Evolutionary conservation across 257 asterid genomes (phyloP).

Genomic region (Jaltomata sinuosa): DNA sequence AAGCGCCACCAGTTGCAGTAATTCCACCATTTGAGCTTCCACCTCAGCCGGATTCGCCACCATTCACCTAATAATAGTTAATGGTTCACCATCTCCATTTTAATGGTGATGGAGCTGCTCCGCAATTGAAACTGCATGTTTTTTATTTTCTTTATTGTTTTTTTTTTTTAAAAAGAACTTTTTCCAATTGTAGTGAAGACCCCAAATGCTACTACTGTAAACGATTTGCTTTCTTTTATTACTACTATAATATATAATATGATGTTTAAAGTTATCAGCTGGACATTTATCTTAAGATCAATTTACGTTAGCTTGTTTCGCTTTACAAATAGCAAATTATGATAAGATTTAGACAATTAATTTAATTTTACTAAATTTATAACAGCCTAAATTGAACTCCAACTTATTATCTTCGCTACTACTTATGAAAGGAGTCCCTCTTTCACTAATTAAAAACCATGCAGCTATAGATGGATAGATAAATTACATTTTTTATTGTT

Average conservation of each 20-base stretch:
- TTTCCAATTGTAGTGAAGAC: neutral
- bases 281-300: neutral
- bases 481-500: too few species aligned
- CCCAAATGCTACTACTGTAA: neutral
- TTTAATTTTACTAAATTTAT: neutral
- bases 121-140: neutral
- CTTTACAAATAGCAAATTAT: neutral
- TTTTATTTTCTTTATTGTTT: neutral
- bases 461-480: too few species aligned
- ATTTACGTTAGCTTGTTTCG: neutral
- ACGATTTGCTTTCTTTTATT: neutral
- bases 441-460: too few species aligned
- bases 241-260: neutral
- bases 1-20: neutral
- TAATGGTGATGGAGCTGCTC: neutral
- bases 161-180: neutral
- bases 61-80: neutral
- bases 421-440: too few species aligned
- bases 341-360: neutral
- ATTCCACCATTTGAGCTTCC: conserved; percentile 2
- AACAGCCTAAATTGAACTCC: too few species aligned
- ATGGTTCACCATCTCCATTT: too few species aligned
- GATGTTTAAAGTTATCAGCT: neutral
- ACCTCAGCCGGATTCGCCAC: conserved; percentile 13
- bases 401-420: too few species aligned